These are phyloP conservation scores for Scheffersomyces stambukii DNA, from an alignment of 1,139 yeast genomes.

Conservation along the genomic window DNA sequence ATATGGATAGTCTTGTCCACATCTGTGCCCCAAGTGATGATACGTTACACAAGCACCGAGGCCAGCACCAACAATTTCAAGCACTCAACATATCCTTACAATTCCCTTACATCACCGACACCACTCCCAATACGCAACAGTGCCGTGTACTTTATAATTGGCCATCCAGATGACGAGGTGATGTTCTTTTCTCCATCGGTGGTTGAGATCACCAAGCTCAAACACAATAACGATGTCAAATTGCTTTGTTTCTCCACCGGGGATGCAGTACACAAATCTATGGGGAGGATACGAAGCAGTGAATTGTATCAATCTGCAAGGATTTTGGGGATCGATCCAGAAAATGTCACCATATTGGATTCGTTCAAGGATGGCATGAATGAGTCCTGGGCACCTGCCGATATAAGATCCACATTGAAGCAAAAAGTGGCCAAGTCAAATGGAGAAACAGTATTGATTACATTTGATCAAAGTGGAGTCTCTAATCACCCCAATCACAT, in stretches of 20 bases:
- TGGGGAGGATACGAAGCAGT: slow-evolving; percentile 56
- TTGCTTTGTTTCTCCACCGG: slow-evolving; percentile 78
- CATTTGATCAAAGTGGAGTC: slow-evolving; percentile 82
- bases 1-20: slow-evolving; percentile 41
- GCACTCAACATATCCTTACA: slow-evolving; percentile 28
- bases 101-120: slow-evolving; percentile 34
- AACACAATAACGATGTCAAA: slow-evolving; percentile 48
- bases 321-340: slow-evolving; percentile 49
- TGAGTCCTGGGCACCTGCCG: slow-evolving; percentile 55
- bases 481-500: slow-evolving; percentile 85
- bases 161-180: slow-evolving; percentile 98
- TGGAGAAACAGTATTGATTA: slow-evolving; percentile 46
- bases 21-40: slow-evolving; percentile 32
- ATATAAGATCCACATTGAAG: slow-evolving; percentile 30
- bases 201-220: slow-evolving; percentile 45
- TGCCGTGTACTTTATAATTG: slow-evolving; percentile 57
- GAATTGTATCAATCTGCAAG: slow-evolving; percentile 61
- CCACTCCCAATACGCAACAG: slow-evolving; percentile 32
- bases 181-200: slow-evolving; percentile 93
- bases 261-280: slow-evolving; percentile 56
- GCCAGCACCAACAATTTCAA: slow-evolving; percentile 23
- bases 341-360: slow-evolving; percentile 45
- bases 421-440: slow-evolving; percentile 13
- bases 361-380: slow-evolving; percentile 70
- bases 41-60: slow-evolving; percentile 26